Evolutionary conservation across 2,329 filamentous ascomycete species (phyloP).

Genomic region (Zasmidium citrigriseum): DNA sequence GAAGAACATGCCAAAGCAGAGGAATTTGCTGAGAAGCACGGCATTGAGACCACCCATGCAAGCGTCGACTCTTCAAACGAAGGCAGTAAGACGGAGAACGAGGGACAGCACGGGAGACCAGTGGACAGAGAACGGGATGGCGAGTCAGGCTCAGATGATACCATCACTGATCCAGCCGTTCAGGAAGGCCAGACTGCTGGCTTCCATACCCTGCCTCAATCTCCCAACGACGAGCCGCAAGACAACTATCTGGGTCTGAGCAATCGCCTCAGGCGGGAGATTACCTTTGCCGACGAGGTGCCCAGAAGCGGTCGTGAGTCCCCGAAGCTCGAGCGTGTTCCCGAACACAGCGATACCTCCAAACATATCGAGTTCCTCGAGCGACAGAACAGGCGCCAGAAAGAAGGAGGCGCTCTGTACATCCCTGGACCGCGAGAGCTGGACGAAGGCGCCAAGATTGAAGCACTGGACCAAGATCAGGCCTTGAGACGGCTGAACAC

Average conservation of each 20-base stretch:
- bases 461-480: constrained; percentile 54
- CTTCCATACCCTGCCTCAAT: not conserved
- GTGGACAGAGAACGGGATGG: not conserved
- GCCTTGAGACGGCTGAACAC: constrained; percentile 34
- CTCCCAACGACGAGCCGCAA: constrained; percentile 3
- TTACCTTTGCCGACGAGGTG: constrained; percentile 70
- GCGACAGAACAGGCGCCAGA: constrained; percentile 67
- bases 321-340: constrained; percentile 52
- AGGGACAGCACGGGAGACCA: not conserved
- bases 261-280: constrained; percentile 45
- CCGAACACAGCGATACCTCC: constrained; percentile 48
- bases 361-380: constrained; percentile 88
- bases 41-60: constrained; percentile 15
- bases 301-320: constrained; percentile 29
- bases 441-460: constrained; percentile 75
- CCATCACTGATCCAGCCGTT: constrained; percentile 7
- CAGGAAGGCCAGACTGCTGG: constrained; percentile 2
- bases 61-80: constrained; percentile 3
- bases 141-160: constrained; percentile 12
- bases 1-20: constrained; percentile 33
- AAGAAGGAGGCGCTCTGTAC: constrained; percentile 70
- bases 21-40: constrained; percentile 48
- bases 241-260: constrained; percentile 30
- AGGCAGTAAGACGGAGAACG: not conserved
- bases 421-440: constrained; percentile 92